These are phyloP conservation scores for Amniculicola lignicola DNA, from an alignment of 495 filamentous ascomycete species.

Conservation along the genomic window DNA sequence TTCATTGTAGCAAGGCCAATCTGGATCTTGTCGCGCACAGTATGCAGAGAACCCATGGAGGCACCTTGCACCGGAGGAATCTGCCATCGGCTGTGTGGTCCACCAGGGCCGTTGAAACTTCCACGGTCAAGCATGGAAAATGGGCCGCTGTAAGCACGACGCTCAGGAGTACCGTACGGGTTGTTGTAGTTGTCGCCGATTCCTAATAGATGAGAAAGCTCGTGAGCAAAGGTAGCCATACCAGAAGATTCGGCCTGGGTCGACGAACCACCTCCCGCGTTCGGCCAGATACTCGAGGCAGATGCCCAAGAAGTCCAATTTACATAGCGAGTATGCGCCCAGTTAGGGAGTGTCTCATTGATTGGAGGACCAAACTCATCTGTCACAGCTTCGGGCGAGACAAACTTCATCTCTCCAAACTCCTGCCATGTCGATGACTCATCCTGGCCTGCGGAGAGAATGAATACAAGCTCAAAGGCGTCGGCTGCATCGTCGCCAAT, in stretches of 20 bases:
- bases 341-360: conserved; percentile 38
- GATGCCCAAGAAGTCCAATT: conserved; percentile 46
- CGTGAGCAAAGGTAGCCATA: conserved; percentile 44
- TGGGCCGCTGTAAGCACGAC: conserved; percentile 44
- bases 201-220: conserved; percentile 44
- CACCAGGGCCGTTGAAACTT: conserved; percentile 46
- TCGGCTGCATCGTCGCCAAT: conserved; percentile 41
- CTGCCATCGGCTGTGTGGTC: conserved; percentile 47
- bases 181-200: conserved; percentile 50
- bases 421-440: conserved; percentile 49
- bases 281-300: conserved; percentile 44
- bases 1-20: conserved; percentile 39
- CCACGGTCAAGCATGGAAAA: conserved; percentile 45
- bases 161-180: conserved; percentile 41
- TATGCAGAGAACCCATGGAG: conserved; percentile 44
- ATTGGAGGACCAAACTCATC: conserved; percentile 43
- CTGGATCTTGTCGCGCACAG: conserved; percentile 45
- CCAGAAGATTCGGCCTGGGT: conserved; percentile 48
- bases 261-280: conserved; percentile 44
- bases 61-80: conserved; percentile 42
- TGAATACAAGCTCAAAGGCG: conserved; percentile 44
- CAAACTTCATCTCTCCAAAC: conserved; percentile 47
- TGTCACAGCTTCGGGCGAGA: conserved; percentile 40
- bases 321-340: conserved; percentile 44
- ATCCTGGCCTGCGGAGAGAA: conserved; percentile 47